Base-by-base conservation (phyloP, 169 alveolate genomes). In the Cryptosporidium andersoni region DNA sequence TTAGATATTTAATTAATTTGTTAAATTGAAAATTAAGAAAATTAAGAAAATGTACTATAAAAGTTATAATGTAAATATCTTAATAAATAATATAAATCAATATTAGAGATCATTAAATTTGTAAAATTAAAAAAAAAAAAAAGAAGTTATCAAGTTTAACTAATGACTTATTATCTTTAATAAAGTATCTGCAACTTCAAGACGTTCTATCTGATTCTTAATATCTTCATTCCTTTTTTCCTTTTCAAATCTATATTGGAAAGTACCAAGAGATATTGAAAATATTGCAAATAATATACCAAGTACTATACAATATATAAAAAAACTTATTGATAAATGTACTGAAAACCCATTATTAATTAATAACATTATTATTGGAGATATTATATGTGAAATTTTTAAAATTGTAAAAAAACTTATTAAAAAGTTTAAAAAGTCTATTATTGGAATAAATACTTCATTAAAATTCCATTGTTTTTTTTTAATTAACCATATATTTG, bases 161-260 rank as follows among this genome's bases (percentile, higher is more conserved):
- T 52, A 47, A 25, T 0, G 25, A 25, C 25, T 25, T 25, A 25
- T 25, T 25, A 25, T 25, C 0, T 25, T 25, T 25, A 25, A 25
- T 25, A 25, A 25, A 25, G 1, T 25, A 25, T 25, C 25, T 0
- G 25, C 25, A 25, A 25, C 25, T 39, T 74, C 74, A 25, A 74
- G 11, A 39, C 60, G 42, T 42, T 74, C 85, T 2, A 74, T 74
- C 3, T 60, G 74, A 16, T 74, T 68, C 34, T 74, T 68, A 3
- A 74, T 34, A 9, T 68, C 60, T 14, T 74, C 60, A 8, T 58
- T 45, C 37, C 45, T 74, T 40, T 39, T 74, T 7, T 12, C 7
- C 45, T 55, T 3, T 42, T 74, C 74, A 39, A 58, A 74, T 58
- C 85, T 74, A n/a, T 74, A 74, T 37, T 74, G 85, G 9, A 49